These are phyloP conservation scores for Phyllachora maydis DNA, from an alignment of 2,329 filamentous ascomycete genomes.

Conservation along the genomic window DNA sequence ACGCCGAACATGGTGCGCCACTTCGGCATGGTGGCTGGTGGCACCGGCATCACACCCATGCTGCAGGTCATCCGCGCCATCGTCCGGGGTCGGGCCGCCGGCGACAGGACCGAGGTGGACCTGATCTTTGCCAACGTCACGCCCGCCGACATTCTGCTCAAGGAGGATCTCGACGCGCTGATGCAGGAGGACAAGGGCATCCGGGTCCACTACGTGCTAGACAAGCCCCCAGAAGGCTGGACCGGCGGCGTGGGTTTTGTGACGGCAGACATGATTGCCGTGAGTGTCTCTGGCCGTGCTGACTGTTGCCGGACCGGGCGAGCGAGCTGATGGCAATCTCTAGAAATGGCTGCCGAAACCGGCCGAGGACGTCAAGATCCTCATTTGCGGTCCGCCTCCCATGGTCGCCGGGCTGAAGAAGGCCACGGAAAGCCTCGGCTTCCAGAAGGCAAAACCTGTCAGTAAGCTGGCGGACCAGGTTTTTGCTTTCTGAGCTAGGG, in stretches of 20 bases:
- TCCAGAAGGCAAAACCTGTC: conserved; percentile 77
- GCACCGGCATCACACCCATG: conserved; percentile 97
- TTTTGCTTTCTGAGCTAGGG: conserved; percentile 78
- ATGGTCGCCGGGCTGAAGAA: conserved; percentile 98
- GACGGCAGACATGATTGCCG: conserved; percentile 82
- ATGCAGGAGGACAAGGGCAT: conserved; percentile 60
- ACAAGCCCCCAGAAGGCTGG: conserved; percentile 88
- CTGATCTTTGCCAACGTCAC: conserved; percentile 97
- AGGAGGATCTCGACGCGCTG: conserved; percentile 73
- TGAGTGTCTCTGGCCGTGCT: conserved; percentile 10
- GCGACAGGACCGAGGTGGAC: conserved; percentile 76
- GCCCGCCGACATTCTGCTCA: conserved; percentile 75
- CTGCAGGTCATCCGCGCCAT: conserved; percentile 88
- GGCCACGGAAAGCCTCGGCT: conserved; percentile 71
- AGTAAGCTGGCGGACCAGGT: conserved; percentile 98
- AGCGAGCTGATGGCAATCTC: conserved; percentile 10
- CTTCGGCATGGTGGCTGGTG: conserved; percentile 96
- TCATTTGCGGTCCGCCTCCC: conserved; percentile 86
- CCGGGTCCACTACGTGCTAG: conserved; percentile 83
- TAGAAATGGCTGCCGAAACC: conserved; percentile 66
- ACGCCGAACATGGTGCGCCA: conserved; percentile 89
- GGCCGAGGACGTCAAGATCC: conserved; percentile 73
- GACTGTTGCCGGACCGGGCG: not conserved
- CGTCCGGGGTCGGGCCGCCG: conserved; percentile 55
- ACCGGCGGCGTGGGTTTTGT: conserved; percentile 86